A percentile compares a stretch with the other conserved stretches of the same genome.
Conservation (phyloP, 1,284 basidiomycete species). For the Marasmius fiardii region DNA sequence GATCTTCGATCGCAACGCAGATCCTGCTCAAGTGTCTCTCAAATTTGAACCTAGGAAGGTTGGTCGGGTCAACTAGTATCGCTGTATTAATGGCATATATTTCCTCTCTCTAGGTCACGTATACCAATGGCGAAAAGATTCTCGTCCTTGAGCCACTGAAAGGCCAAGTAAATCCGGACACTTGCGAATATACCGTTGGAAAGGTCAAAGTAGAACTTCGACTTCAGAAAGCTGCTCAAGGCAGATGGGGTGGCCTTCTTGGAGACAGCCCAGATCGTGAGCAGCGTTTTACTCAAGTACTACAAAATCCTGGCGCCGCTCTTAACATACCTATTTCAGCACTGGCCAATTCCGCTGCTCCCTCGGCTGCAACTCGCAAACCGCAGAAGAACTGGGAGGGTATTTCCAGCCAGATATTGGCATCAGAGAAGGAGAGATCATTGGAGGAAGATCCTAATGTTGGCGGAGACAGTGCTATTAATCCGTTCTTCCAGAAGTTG, state of each 20-base stretch:
- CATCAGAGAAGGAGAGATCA: slow-evolving; percentile 57
- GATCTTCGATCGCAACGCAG: slow-evolving; percentile 77
- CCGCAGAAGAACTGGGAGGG: slow-evolving; percentile 80
- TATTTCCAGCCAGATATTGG: slow-evolving; percentile 66
- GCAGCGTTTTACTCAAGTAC: slow-evolving; percentile 26
- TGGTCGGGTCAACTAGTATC: slow-evolving; percentile 14
- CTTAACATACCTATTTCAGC: slow-evolving; percentile 13
- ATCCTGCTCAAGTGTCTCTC: slow-evolving; percentile 61
- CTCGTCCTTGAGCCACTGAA: slow-evolving; percentile 74
- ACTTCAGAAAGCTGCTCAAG: slow-evolving; percentile 58
- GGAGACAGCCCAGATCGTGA: slow-evolving; percentile 73
- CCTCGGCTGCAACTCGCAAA: slow-evolving; percentile 32
- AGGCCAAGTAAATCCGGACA: slow-evolving; percentile 69
- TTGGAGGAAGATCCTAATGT: slow-evolving; percentile 77
- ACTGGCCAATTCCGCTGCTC: slow-evolving; percentile 26
- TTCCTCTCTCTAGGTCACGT: slow-evolving; percentile 47
- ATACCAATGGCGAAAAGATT: slow-evolving; percentile 59
- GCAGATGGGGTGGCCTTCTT: slow-evolving; percentile 75
- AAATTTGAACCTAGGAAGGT: slow-evolving; percentile 66
- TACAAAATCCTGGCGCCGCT: background rate
- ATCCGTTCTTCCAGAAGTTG: slow-evolving; percentile 81
- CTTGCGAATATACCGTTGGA: slow-evolving; percentile 66
- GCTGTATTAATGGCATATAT: background rate
- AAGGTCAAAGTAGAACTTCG: slow-evolving; percentile 83
- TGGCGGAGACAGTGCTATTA: slow-evolving; percentile 76